Evolutionary conservation across 1,284 basidiomycete species (phyloP).

Genomic region (Neotropicomus parvogracilis): DNA sequence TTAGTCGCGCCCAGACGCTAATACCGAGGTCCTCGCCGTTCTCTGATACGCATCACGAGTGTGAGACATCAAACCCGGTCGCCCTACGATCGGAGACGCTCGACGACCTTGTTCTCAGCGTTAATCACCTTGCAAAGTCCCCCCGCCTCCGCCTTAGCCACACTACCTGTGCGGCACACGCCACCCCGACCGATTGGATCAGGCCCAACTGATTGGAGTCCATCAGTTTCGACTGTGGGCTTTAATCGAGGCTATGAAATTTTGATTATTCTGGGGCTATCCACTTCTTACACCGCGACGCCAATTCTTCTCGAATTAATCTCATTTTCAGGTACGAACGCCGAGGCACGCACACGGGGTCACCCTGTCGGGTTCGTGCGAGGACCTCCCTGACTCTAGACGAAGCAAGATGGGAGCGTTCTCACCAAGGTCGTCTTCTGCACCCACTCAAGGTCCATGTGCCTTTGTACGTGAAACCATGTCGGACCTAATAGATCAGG

Average conservation of each 20-base stretch:
- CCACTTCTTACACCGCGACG: neutral
- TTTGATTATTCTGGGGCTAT: constrained; percentile 9
- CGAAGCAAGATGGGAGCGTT: constrained; percentile 3
- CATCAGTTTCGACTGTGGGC: constrained; percentile 7
- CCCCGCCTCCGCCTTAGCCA: neutral
- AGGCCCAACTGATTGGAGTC: constrained; percentile 13
- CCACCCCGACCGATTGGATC: constrained; percentile 17
- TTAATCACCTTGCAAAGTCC: constrained; percentile 7
- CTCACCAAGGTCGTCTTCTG: constrained; percentile 6
- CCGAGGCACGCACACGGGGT: constrained; percentile 1
- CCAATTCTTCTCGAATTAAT: constrained; percentile 1
- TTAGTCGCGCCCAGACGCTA: neutral
- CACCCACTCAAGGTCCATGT: constrained; percentile 4
- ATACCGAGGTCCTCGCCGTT: neutral
- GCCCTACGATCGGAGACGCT: constrained; percentile 4
- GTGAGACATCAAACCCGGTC: too few relatives aligned
- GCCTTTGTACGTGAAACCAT: neutral
- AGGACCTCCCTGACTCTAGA: neutral
- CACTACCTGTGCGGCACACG: constrained; percentile 4
- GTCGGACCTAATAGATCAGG: neutral
- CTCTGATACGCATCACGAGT: neutral
- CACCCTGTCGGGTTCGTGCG: constrained; percentile 1
- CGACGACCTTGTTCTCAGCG: constrained; percentile 1
- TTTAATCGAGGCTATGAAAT: constrained; percentile 8
- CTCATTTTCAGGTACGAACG: constrained; percentile 3